phyloP scores from a whole-genome alignment of 2,329 filamentous ascomycete species.

The Fusarium beomiforme region DNA sequence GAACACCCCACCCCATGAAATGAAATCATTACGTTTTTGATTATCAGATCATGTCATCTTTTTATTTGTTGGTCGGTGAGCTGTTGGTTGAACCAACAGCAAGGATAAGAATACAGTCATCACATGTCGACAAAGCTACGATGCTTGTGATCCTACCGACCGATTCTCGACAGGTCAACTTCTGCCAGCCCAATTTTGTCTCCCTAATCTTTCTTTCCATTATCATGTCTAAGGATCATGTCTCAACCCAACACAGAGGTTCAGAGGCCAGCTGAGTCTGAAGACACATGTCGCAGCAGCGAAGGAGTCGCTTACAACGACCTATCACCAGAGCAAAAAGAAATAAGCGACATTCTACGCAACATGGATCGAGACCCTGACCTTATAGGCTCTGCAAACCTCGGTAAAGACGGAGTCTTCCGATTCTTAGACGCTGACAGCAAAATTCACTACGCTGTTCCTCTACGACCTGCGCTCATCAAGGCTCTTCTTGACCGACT shows the following conservation, averaged over 20 bases:
- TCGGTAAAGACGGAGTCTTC: background rate
- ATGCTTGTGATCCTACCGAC: background rate
- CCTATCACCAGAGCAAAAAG: background rate
- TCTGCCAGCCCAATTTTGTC: too few species aligned
- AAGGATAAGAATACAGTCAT: background rate
- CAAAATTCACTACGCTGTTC: background rate
- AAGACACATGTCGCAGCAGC: background rate
- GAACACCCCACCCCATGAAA: accelerated
- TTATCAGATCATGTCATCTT: background rate
- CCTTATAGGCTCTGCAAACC: background rate
- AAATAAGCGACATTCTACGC: conserved; percentile 3
- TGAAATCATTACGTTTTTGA: background rate
- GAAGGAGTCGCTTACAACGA: background rate
- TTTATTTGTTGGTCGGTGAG: background rate
- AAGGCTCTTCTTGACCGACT: background rate
- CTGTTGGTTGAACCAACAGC: background rate
- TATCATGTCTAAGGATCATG: accelerated
- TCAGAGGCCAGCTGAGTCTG: background rate
- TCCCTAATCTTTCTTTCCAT: background rate
- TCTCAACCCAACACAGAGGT: background rate
- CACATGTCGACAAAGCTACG: background rate
- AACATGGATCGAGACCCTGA: background rate
- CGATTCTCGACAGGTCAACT: too few species aligned
- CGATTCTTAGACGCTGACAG: conserved; percentile 1
- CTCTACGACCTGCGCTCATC: background rate